Evolutionary conservation across 1,284 basidiomycete genomes (phyloP).

Genomic region (Ganoderma sp.): DNA sequence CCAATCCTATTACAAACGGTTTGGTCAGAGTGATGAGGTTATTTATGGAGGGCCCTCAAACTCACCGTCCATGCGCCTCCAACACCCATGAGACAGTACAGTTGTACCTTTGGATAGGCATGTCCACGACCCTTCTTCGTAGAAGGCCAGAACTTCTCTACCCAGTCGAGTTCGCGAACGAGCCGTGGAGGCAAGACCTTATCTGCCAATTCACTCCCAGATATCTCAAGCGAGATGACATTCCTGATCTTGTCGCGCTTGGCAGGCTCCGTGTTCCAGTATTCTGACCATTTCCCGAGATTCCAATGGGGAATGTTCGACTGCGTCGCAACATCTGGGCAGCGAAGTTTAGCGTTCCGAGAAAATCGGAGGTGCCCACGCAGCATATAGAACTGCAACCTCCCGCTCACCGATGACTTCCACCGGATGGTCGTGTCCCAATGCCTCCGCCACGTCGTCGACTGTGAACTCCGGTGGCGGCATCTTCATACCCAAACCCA

Average conservation of each 20-base stretch:
- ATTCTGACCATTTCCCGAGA: slow-evolving; percentile 88
- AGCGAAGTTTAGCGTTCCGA: slow-evolving; percentile 14
- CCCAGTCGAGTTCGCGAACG: slow-evolving; percentile 94
- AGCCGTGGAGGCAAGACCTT: slow-evolving; percentile 83
- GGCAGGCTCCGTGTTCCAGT: slow-evolving; percentile 71
- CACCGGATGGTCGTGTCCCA: slow-evolving; percentile 80
- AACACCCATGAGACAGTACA: slow-evolving; percentile 95
- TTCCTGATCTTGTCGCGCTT: slow-evolving; percentile 76
- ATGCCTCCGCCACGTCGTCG: slow-evolving; percentile 77
- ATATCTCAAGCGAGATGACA: slow-evolving; percentile 48
- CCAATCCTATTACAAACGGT: slow-evolving; percentile 80
- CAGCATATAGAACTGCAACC: slow-evolving; percentile 5
- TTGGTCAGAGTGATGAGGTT: slow-evolving; percentile 20
- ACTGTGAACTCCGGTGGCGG: slow-evolving; percentile 72
- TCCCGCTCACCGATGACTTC: slow-evolving; percentile 82
- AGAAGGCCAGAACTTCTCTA: slow-evolving; percentile 92
- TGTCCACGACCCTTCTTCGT: slow-evolving; percentile 75
- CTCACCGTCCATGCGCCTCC: slow-evolving; percentile 88
- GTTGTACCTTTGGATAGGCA: slow-evolving; percentile 90
- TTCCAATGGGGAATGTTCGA: slow-evolving; percentile 86
- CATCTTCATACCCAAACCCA: slow-evolving; percentile 88
- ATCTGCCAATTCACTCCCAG: slow-evolving; percentile 50
- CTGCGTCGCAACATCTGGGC: slow-evolving; percentile 82
- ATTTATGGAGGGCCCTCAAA: slow-evolving; percentile 16
- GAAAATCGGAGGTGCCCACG: slow-evolving; percentile 13